Base-by-base conservation (phyloP, 441 rosid species). In the Codiaeum variegatum region DNA sequence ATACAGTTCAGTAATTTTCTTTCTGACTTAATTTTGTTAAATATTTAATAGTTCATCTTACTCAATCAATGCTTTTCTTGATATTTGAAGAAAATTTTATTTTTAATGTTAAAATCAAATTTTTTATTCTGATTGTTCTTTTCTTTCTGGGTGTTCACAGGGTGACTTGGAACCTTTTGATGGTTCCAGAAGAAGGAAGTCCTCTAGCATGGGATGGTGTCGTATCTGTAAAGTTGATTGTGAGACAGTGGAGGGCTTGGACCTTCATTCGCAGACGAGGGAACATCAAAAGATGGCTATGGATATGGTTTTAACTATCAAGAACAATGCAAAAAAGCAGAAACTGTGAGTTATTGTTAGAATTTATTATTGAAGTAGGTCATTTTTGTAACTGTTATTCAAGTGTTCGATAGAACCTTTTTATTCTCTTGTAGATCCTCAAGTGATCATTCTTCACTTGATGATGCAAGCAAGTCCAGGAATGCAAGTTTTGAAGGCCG, bases 221-320 rank as follows among this genome's bases (percentile, higher is more conserved):
- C 91, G 93, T 29, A 85, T 91, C 55, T 91, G 97, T 82, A 89
- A 87, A 73, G 82, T 91, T 62, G 94, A 91, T 62, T 89, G 97
- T 75, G 89, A 89, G 77, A 83, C 90, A 34, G 92, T 85, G 47
- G 97, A 88, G 77, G 88, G 95, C 73, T 81, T 85, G 79, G 90
- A 89, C 76, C 70, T 88, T 62, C 91, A 92, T 85, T 88, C 92
- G 15, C 93, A 89, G 77, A 84, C 89, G 3, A 85, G 88, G 76
- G 93, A 86, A 73, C 95, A 91, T 84, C 98, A 91, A 77, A 85
- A 87, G 80, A 81, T 77, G 81, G 85, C 93, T 46, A 82, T 88
- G 90, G 96, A 89, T 77, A 80, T 88, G 83, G 94, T 88, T 70
- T 42, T 73, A 44, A 81, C 71, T 54, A 88, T 89, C 75, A 87